Evolutionary conservation across 2,329 filamentous ascomycete genomes (phyloP).

Genomic region (Xylariaceae sp.): DNA sequence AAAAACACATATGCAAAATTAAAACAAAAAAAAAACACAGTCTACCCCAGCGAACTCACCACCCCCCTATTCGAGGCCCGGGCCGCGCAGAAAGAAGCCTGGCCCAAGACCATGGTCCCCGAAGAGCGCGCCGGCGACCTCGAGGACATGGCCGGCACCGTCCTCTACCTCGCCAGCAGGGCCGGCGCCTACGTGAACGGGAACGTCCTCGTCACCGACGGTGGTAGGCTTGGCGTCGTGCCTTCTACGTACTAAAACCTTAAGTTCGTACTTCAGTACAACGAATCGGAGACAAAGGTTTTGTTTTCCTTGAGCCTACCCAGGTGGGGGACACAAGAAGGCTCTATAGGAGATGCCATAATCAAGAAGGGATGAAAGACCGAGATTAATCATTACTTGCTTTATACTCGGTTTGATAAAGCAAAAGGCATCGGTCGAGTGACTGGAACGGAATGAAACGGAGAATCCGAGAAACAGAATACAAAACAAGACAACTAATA

Average conservation of each 20-base stretch:
- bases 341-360: too few relatives aligned
- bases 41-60: slow-evolving; percentile 44
- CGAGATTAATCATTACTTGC: too few relatives aligned
- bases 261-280: too few relatives aligned
- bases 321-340: too few relatives aligned
- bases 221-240: slow-evolving; percentile 37
- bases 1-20: neutral
- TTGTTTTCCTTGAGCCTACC: too few relatives aligned
- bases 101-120: slow-evolving; percentile 20
- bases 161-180: slow-evolving; percentile 46
- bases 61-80: slow-evolving; percentile 27
- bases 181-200: slow-evolving; percentile 52
- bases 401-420: too few relatives aligned
- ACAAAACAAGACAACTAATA: too few relatives aligned
- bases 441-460: too few relatives aligned
- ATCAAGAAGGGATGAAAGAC: too few relatives aligned
- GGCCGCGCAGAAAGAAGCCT: slow-evolving; percentile 16
- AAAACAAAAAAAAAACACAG: slow-evolving; percentile 19
- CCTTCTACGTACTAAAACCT: slow-evolving; percentile 23
- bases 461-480: too few relatives aligned
- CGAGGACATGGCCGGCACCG: slow-evolving; percentile 48
- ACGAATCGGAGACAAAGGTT: too few relatives aligned
- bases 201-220: slow-evolving; percentile 47
- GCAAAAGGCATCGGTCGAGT: too few relatives aligned
- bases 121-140: slow-evolving; percentile 26